A percentile compares a stretch with the other conserved stretches of the same genome.
phyloP scores from a whole-genome alignment of 2,329 filamentous ascomycete species.

The Tolypocladium album region DNA sequence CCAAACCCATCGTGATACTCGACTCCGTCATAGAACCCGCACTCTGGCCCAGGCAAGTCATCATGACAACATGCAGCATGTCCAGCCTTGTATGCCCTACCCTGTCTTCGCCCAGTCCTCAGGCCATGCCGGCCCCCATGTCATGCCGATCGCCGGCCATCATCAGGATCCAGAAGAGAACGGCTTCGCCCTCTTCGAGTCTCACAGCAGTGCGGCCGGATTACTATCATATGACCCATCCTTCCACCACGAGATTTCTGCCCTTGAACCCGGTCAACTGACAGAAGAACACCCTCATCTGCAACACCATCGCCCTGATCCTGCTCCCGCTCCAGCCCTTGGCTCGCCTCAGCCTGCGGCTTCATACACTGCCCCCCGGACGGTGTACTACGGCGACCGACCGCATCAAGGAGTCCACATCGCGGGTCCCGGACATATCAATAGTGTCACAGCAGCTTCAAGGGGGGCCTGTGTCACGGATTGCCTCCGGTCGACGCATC shows the following conservation, averaged over 20 bases:
- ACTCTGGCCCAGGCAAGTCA: background rate
- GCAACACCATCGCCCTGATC: background rate
- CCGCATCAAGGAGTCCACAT: background rate
- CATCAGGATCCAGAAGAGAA: background rate
- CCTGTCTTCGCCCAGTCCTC: conserved; percentile 1
- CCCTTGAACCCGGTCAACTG: background rate
- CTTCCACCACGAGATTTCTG: conserved; percentile 2
- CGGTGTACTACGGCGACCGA: background rate
- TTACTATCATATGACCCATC: background rate
- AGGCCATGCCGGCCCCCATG: background rate
- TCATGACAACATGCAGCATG: background rate
- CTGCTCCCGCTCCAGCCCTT: background rate
- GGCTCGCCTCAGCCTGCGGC: background rate
- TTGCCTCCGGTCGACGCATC: background rate
- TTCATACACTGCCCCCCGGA: background rate
- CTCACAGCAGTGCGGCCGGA: background rate
- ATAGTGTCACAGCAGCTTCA: background rate
- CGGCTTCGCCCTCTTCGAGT: background rate
- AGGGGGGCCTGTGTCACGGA: background rate
- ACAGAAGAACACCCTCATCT: background rate
- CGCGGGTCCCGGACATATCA: background rate
- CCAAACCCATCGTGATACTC: conserved; percentile 1
- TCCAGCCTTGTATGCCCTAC: background rate
- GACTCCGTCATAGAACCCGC: background rate
- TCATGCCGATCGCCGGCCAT: conserved; percentile 3